Base-by-base conservation (phyloP, 208 protist species). In the Wallacemonas sp. region DNA sequence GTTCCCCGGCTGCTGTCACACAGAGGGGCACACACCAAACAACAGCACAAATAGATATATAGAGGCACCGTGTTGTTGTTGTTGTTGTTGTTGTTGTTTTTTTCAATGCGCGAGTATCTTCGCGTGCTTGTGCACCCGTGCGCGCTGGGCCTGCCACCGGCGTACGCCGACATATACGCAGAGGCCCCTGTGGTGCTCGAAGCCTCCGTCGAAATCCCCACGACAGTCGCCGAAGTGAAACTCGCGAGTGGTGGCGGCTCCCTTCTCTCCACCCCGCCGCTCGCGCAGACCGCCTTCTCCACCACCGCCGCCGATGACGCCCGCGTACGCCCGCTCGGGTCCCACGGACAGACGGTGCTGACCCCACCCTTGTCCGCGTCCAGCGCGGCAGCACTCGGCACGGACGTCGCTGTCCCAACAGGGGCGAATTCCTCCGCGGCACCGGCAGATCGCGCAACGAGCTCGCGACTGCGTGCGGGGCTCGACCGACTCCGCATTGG, bases 71-170 rank as follows among this genome's bases (percentile, higher is more conserved):
- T 1, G 44, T 5, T 49, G 44, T n/a, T n/a, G n/a, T n/a, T n/a
- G n/a, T n/a, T n/a, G n/a, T n/a, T n/a, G n/a, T n/a, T n/a, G n/a
- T n/a, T n/a, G n/a, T n/a, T n/a, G n/a, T n/a, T n/a, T n/a, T n/a
- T n/a, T n/a, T n/a, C 44, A 12, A 59, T 59, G 52, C 52, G 52
- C 10, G 52, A 59, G 31, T 59, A 59, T 23, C 52, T 59, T 1
- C 52, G 52, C 20, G 52, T 59, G 10, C 32, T 59, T 28, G 52
- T 59, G 31, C 39, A 59, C 32, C 52, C 52, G n/a, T 59, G 52
- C 20, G 26, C 52, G 31, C 31, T 59, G 11, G 52, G 52, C 10
- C 52, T 59, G 52, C 52, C 52, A 22, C 52, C 52, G 31, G 31
- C 52, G n/a, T 59, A 59, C n/a, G 52, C 32, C 14, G 52, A 59